These are phyloP conservation scores for Datura wrightii DNA, from an alignment of 257 asterid genomes.

Conservation along the genomic window DNA sequence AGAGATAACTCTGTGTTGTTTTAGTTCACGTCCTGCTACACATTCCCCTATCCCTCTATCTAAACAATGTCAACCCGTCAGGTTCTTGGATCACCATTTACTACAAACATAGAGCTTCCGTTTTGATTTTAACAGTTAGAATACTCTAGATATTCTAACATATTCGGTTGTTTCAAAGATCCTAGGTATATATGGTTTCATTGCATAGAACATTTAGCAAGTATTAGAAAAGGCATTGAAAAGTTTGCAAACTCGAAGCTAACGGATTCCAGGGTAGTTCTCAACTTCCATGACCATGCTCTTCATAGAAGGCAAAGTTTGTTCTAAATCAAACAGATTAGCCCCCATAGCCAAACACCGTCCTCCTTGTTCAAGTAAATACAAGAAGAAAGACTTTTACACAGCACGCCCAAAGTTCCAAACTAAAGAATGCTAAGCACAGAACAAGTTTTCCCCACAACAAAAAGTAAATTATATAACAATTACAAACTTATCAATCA, in stretches of 20 bases:
- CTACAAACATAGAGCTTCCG: neutral
- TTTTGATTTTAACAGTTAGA: neutral
- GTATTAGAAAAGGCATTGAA: neutral
- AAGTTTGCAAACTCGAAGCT: neutral
- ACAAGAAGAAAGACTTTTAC: neutral
- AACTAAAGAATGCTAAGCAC: conserved; percentile 20
- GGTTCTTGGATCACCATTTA: neutral
- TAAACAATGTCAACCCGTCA: neutral
- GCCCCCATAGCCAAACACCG: neutral
- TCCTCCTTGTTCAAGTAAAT: conserved; percentile 25
- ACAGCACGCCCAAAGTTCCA: neutral
- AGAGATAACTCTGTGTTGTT: neutral
- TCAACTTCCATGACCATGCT: neutral
- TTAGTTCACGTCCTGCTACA: neutral
- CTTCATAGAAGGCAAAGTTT: neutral
- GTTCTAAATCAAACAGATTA: neutral
- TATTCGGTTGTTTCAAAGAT: neutral
- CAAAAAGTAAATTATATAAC: neutral
- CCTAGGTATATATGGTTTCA: neutral
- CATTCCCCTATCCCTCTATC: conserved; percentile 10
- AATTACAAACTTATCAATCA: neutral
- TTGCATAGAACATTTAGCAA: neutral
- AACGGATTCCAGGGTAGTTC: neutral
- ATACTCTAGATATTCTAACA: neutral
- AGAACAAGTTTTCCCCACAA: neutral